Evolutionary conservation across 805 yeast species (phyloP).

Genomic region (Debaryomyces tyrocola): DNA sequence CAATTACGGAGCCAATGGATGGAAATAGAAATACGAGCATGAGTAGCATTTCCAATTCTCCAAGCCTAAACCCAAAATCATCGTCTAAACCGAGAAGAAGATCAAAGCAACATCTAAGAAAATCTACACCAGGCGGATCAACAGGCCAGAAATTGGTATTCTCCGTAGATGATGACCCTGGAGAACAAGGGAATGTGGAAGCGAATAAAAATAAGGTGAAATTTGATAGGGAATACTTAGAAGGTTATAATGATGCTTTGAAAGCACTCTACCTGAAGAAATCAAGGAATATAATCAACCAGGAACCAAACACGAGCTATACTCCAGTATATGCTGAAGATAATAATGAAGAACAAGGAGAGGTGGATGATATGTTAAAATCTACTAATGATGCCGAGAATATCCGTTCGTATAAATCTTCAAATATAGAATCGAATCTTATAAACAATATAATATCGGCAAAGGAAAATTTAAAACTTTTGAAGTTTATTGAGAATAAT

Average conservation of each 20-base stretch:
- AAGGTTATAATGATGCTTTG: conserved; percentile 73
- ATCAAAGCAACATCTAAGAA: conserved; percentile 33
- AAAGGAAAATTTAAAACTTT: conserved; percentile 20
- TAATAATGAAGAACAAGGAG: not conserved
- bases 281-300: conserved; percentile 2
- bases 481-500: conserved; percentile 12
- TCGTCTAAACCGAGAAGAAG: conserved; percentile 15
- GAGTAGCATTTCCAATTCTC: conserved; percentile 10
- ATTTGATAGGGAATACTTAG: conserved; percentile 49
- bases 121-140: conserved; percentile 15
- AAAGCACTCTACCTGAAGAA: conserved; percentile 35
- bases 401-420: not conserved
- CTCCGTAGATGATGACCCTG: conserved; percentile 81
- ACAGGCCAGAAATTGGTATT: conserved; percentile 44
- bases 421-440: conserved; percentile 10
- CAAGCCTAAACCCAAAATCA: conserved; percentile 13
- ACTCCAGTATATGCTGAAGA: conserved; percentile 3
- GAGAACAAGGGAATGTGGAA: conserved; percentile 56
- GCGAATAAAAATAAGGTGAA: conserved; percentile 29
- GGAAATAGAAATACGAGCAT: conserved; percentile 5
- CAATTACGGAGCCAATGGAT: not conserved
- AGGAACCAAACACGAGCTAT: not conserved
- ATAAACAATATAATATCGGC: conserved; percentile 16
- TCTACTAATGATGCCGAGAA: not conserved
- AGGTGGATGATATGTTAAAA: not conserved